Evolutionary conservation across 176 grass and related monocot genomes (phyloP), one percentile per base, ranked within the genome.

Genomic region (Melocanna baccifera): DNA sequence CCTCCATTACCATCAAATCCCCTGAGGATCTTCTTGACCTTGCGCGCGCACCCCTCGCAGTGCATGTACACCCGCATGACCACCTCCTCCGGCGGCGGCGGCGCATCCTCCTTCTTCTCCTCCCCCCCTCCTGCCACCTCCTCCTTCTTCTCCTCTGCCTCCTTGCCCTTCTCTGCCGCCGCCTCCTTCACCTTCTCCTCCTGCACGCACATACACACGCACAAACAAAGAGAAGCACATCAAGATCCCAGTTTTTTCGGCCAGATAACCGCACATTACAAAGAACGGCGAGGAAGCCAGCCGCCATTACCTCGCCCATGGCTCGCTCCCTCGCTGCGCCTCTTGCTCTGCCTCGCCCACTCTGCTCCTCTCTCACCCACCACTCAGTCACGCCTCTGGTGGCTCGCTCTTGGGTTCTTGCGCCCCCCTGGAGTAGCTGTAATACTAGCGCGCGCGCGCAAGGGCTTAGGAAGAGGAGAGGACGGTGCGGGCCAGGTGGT

Each of bases 61-160:
- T 92, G 80, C 91, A 92, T 92, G 84, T 79, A 79, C 41, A 89
- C 91, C 53, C 68, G 71, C 87, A 89, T 89, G 55, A 89, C 91
- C 67, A 92, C 52, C 84, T 87, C 91, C 84, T 89, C 91, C 80
- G 84, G 79, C 78, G 73, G 81, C 16, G 46, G 71, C 3, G 77
- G 23, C 16, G 76, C 26, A 14, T 40, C 80, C 52, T 66, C 52
- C 62, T 40, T 23, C 69, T 78, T 57, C 39, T 55, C 65, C 13
- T 18, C 61, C 59, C 67, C 78, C 39, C 32, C 69, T 6, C 4
- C 61, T 25, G 5, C 62, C 15, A 14, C 15, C 48, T 53, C 62
- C 36, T 26, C 62, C 58, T 75, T 16, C 78, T 59, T 29, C 25
- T 62, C 4, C 50, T 39, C 40, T 37, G n/a, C 75, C 43, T 4